phyloP scores from a whole-genome alignment of 805 yeast genomes.

The Wickerhamomyces kurtzmanii region DNA sequence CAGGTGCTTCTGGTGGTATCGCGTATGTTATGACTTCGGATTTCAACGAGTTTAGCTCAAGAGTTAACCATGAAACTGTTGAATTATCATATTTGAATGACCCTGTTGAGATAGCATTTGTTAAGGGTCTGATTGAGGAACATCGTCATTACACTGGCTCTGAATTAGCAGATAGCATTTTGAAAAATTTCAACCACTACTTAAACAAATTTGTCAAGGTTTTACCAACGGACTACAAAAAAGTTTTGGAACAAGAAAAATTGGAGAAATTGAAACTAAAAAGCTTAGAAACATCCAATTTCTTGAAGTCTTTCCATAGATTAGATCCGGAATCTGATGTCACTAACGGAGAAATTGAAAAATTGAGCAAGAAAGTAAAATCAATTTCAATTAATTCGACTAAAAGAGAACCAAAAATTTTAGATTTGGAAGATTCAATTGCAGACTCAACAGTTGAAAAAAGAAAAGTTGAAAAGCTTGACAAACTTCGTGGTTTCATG shows the following conservation, averaged over 20 bases:
- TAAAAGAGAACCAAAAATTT: constrained; percentile 66
- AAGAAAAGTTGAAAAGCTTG: constrained; percentile 56
- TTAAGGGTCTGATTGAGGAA: constrained; percentile 88
- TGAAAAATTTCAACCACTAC: constrained; percentile 81
- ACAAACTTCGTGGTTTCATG: constrained; percentile 85
- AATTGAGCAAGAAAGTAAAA: constrained; percentile 7
- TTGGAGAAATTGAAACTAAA: constrained; percentile 57
- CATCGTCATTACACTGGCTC: constrained; percentile 94
- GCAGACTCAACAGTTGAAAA: constrained; percentile 56
- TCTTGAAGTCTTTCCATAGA: constrained; percentile 63
- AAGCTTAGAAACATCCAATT: constrained; percentile 45
- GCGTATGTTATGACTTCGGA: constrained; percentile 94
- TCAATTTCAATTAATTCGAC: constrained; percentile 21
- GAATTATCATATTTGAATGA: constrained; percentile 71
- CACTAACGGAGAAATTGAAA: constrained; percentile 78
- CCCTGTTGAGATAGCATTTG: constrained; percentile 88
- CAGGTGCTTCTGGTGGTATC: constrained; percentile 99
- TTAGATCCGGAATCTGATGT: constrained; percentile 73
- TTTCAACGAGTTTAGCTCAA: constrained; percentile 69
- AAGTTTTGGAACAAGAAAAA: constrained; percentile 71
- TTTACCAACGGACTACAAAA: constrained; percentile 85
- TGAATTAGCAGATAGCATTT: constrained; percentile 74
- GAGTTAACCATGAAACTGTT: constrained; percentile 74
- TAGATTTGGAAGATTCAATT: constrained; percentile 85
- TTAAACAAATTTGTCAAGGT: constrained; percentile 88